Evolutionary conservation across 805 yeast species (phyloP), one percentile per base, ranked within the genome.

Genomic region (Lipomyces starkeyi): DNA sequence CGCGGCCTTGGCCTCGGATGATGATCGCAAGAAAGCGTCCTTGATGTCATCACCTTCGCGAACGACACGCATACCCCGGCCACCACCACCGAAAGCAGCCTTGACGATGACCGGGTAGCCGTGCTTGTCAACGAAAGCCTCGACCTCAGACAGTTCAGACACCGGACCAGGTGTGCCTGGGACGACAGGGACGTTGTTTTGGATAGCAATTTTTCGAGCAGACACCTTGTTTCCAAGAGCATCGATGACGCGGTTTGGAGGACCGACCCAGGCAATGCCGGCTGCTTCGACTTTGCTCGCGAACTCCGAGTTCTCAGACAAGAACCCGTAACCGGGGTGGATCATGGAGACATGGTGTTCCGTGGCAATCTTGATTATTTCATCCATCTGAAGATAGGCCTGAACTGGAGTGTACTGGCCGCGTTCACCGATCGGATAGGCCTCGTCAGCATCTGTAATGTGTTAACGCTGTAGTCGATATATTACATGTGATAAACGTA

Each of bases 1-100:
- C 20, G 99, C 88, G 55, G 97, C 86, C 76, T 87, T 85, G 69
- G 98, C 98, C 83, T 94, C 99, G 58, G 97, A 90, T 40, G 90
- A 87, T 47, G 98, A 98, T 82, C 98, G 89, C 76, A 84, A 82
- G 83, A 95, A 94, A 52, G 98, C 98, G 78, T 94, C 98, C 58
- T 78, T 89, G 68, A 94, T 87, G 79, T 89, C 91, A 75, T 95
- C 99, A 75, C 97, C 98, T 80, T 94, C 97, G 77, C 96, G 85
- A 58, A 94, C 99, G 62, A 94, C 99, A 83, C 98, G 89, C 98
- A 94, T 95, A 86, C 99, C 99, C 82, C 98, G 88, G 78, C 99
- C 99, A 85, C 99, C 99, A 82, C 98, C 98, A 79, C 99, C 99
- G 77, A 91, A 95, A 49, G 99, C 99, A 59, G 99, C 99, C 82